These are phyloP conservation scores for Mycena indigotica DNA, from an alignment of 768 basidiomycete species.

Conservation along the genomic window DNA sequence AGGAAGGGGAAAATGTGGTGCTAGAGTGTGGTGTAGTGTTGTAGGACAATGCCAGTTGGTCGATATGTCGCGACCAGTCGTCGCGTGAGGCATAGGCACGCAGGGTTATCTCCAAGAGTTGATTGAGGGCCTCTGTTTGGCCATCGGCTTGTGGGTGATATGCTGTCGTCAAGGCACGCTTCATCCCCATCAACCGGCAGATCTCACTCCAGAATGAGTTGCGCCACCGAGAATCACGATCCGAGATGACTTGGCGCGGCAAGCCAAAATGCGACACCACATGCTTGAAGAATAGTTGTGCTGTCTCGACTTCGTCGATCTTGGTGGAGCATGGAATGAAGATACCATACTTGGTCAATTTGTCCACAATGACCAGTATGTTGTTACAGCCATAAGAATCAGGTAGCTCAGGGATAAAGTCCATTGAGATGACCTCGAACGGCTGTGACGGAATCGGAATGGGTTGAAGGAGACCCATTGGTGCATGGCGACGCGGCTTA, in stretches of 20 bases:
- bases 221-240: slow-evolving; percentile 29
- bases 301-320: slow-evolving; percentile 30
- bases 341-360: slow-evolving; percentile 40
- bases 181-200: slow-evolving; percentile 28
- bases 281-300: slow-evolving; percentile 40
- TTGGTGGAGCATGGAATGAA: slow-evolving; percentile 37
- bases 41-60: slow-evolving; percentile 30
- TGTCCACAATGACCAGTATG: slow-evolving; percentile 38
- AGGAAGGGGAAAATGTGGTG: slow-evolving; percentile 31
- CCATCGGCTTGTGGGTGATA: slow-evolving; percentile 39
- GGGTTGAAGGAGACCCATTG: slow-evolving; percentile 35
- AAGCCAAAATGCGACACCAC: slow-evolving; percentile 25
- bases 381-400: slow-evolving; percentile 29
- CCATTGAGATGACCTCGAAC: slow-evolving; percentile 35
- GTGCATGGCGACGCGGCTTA: slow-evolving; percentile 27
- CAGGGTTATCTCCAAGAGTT: slow-evolving; percentile 32
- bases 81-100: slow-evolving; percentile 27
- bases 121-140: slow-evolving; percentile 38
- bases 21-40: slow-evolving; percentile 33
- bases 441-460: slow-evolving; percentile 35
- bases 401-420: slow-evolving; percentile 39
- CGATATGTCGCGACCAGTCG: slow-evolving; percentile 29
- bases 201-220: slow-evolving; percentile 31
- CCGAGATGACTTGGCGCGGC: slow-evolving; percentile 31
- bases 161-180: slow-evolving; percentile 26